Evolutionary conservation across 2,329 filamentous ascomycete species (phyloP).

Genomic region (Fusarium citri): DNA sequence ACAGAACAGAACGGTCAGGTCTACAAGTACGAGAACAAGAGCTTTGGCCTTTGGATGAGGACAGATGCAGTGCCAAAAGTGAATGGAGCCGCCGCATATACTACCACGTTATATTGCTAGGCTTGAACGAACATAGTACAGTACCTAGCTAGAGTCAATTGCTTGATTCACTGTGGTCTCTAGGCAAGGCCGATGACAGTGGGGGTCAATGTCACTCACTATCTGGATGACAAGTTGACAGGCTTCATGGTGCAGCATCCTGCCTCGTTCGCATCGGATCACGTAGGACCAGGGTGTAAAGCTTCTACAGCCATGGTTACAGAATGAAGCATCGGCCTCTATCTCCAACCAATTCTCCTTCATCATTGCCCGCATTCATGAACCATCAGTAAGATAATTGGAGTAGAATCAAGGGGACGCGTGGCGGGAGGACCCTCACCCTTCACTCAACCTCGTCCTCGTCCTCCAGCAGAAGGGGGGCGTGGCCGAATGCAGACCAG

Average conservation of each 20-base stretch:
- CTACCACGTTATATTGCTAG: not conserved
- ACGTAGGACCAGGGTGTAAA: conserved; percentile 6
- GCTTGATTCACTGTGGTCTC: conserved; percentile 4
- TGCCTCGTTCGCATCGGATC: conserved; percentile 3
- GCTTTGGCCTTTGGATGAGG: not conserved
- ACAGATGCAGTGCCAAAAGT: not conserved
- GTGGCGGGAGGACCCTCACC: conserved; percentile 41
- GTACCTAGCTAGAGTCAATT: not conserved
- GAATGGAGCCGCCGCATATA: not conserved
- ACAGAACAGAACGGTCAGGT: conserved; percentile 8
- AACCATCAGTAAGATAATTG: conserved; percentile 22
- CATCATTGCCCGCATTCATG: conserved; percentile 9
- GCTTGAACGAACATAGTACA: not conserved
- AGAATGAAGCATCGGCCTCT: conserved; percentile 21
- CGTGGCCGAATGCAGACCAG: conserved; percentile 16
- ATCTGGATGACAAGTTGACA: conserved; percentile 9
- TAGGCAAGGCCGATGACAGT: conserved; percentile 18
- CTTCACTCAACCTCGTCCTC: conserved; percentile 13
- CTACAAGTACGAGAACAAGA: not conserved
- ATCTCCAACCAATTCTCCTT: conserved; percentile 24
- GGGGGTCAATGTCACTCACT: conserved; percentile 17
- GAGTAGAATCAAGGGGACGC: conserved; percentile 38
- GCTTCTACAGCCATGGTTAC: conserved; percentile 27
- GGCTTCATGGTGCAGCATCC: not conserved
- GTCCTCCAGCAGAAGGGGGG: conserved; percentile 22